phyloP scores from a whole-genome alignment of 371 early-diverging fungal species.

The Lichtheimia ornata region DNA sequence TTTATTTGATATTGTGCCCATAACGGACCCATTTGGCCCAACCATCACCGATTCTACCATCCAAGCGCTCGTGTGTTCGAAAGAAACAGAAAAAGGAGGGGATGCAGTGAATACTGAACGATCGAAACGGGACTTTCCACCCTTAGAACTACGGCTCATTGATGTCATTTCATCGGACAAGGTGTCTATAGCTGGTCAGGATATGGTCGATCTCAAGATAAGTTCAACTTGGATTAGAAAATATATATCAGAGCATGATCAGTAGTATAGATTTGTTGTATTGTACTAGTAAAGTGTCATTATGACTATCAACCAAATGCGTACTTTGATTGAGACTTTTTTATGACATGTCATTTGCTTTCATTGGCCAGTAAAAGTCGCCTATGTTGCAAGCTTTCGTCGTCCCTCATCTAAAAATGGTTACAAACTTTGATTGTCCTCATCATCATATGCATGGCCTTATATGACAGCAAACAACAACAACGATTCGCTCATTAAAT shows the following conservation, averaged over 20 bases:
- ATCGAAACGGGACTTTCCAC: constrained; percentile 42
- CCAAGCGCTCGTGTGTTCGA: constrained; percentile 84
- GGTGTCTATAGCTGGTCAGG: constrained; percentile 29
- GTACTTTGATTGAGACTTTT: too few species aligned
- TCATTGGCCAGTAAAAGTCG: too few species aligned
- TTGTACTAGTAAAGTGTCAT: too few species aligned
- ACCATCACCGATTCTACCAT: constrained; percentile 76
- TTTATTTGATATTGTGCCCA: constrained; percentile 36
- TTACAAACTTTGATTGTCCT: too few species aligned
- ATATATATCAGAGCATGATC: constrained; percentile 23
- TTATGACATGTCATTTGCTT: too few species aligned
- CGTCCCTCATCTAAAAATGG: too few species aligned
- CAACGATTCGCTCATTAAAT: too few species aligned
- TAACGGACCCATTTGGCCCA: constrained; percentile 86
- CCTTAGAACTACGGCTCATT: constrained; percentile 73
- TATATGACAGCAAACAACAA: too few species aligned
- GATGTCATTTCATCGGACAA: constrained; percentile 68
- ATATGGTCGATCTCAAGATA: constrained; percentile 61
- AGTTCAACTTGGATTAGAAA: constrained; percentile 72
- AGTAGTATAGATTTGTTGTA: neutral
- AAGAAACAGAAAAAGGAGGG: constrained; percentile 84
- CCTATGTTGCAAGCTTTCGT: too few species aligned
- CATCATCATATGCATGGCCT: too few species aligned
- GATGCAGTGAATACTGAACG: constrained; percentile 68
- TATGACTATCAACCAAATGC: too few species aligned